Evolutionary conservation across 331 rosid species (phyloP), one percentile per base, ranked within the genome.

Genomic region (Spiraea crenata): DNA sequence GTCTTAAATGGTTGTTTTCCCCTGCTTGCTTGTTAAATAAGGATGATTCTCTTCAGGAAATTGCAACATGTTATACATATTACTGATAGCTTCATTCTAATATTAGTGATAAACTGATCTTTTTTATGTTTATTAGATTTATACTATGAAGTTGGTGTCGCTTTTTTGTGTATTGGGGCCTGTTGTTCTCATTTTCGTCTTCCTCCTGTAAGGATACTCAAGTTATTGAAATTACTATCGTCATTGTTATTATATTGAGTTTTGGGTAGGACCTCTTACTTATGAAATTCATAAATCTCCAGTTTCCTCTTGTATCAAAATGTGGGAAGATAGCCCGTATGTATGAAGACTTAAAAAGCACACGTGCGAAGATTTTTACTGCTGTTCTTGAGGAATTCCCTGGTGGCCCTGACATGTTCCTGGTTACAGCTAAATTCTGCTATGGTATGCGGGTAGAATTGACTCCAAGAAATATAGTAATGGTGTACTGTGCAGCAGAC

Each of bases 231-330:
- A 25, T 25, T 25, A 34, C 34, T 37, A 19, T 12, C 13, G 5
- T 68, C 31, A 14, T 51, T 70, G 56, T 38, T 80, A 14, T 72
- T 77, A 54, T 20, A 13, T 34, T 77, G 63, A 67, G 77, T 64
- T 73, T 58, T 59, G 58, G 72, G 47, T 79, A 56, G 67, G 77
- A 75, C 7, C 45, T 19, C 17, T 65, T 13, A 61, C 65, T 71
- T 67, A 37, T 56, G 44, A 59, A 75, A 47, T 74, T 45, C 20
- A 39, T 51, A 56, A 55, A 19, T 50, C 72, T 82, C 68, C 98
- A 93, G 97, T 93, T 93, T 84, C 97, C 99, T 79, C 93, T 93
- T 76, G 72, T 91, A 67, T 83, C 95, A 39, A 93, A 83, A 82
- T 89, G 92, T 75, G 95, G 99, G 59, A 93, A 87, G 85, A 80